These are phyloP conservation scores for Ceratorhiza oryzae-sativae DNA, from an alignment of 1,284 basidiomycete species.

Conservation along the genomic window DNA sequence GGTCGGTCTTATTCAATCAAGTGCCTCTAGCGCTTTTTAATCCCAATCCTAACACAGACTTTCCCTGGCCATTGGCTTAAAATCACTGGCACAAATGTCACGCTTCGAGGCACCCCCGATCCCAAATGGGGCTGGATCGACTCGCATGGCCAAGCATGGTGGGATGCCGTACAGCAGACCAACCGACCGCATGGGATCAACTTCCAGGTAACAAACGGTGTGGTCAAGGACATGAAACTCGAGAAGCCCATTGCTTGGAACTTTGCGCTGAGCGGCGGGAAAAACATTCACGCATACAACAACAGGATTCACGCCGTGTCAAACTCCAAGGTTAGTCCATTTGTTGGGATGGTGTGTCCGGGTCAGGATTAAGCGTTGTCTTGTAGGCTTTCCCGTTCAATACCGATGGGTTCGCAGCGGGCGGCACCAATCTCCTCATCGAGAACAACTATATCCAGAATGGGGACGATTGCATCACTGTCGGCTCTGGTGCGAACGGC, in stretches of 20 bases:
- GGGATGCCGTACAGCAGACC: slow-evolving; percentile 61
- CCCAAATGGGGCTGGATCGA: slow-evolving; percentile 69
- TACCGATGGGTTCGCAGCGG: slow-evolving; percentile 68
- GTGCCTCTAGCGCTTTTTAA: slow-evolving; percentile 2
- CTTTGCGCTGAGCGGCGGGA: slow-evolving; percentile 58
- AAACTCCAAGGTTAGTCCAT: slow-evolving; percentile 48
- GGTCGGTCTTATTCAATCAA: slow-evolving; percentile 48
- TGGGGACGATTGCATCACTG: slow-evolving; percentile 68
- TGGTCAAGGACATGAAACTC: slow-evolving; percentile 65
- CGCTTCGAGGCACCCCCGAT: slow-evolving; percentile 61
- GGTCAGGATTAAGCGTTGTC: not conserved
- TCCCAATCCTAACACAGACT: slow-evolving; percentile 47
- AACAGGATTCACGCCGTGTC: slow-evolving; percentile 63
- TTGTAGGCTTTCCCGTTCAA: slow-evolving; percentile 66
- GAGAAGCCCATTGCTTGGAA: slow-evolving; percentile 70
- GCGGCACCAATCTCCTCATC: slow-evolving; percentile 63
- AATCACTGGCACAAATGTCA: slow-evolving; percentile 60
- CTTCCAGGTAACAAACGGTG: slow-evolving; percentile 57
- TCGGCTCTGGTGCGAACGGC: slow-evolving; percentile 63
- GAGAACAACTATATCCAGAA: slow-evolving; percentile 65
- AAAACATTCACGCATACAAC: slow-evolving; percentile 61
- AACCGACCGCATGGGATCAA: slow-evolving; percentile 22
- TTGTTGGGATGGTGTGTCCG: not conserved
- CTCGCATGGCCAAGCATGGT: slow-evolving; percentile 69
- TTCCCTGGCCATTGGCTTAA: slow-evolving; percentile 60